Evolutionary conservation across 768 basidiomycete genomes (phyloP).

Genomic region (Cyathus striatus): DNA sequence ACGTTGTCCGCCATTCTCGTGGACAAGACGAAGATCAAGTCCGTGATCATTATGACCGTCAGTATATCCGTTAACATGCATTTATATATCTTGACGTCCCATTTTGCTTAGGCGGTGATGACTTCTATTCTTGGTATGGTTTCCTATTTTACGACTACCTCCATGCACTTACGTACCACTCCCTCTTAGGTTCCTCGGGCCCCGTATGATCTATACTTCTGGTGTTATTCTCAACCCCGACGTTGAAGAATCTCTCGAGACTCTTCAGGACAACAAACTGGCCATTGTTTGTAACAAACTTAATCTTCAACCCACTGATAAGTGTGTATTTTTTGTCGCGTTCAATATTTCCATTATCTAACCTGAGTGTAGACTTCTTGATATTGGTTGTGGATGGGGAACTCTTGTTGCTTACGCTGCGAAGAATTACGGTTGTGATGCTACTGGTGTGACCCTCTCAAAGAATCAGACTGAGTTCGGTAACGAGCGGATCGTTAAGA

Average conservation of each 20-base stretch:
- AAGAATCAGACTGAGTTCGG: slow-evolving; percentile 92
- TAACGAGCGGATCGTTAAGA: slow-evolving; percentile 77
- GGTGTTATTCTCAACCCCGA: slow-evolving; percentile 76
- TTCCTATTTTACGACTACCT: too few species aligned
- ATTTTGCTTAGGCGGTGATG: slow-evolving; percentile 66
- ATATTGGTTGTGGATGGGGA: slow-evolving; percentile 95
- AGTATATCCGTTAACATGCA: slow-evolving; percentile 15
- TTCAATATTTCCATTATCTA: too few species aligned
- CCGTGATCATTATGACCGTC: slow-evolving; percentile 91
- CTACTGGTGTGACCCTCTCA: slow-evolving; percentile 90
- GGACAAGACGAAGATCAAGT: slow-evolving; percentile 94
- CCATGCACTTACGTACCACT: not conserved
- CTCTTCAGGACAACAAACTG: slow-evolving; percentile 98
- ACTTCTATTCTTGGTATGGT: slow-evolving; percentile 85
- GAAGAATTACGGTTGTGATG: slow-evolving; percentile 96
- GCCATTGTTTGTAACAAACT: slow-evolving; percentile 94
- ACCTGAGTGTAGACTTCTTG: slow-evolving; percentile 47
- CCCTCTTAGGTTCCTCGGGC: slow-evolving; percentile 76
- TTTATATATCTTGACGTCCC: slow-evolving; percentile 1
- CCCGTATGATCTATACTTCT: slow-evolving; percentile 97
- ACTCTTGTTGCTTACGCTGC: slow-evolving; percentile 92
- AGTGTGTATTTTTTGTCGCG: slow-evolving; percentile 21
- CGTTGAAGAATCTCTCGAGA: slow-evolving; percentile 78
- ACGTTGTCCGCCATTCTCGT: slow-evolving; percentile 88
- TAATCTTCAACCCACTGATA: slow-evolving; percentile 80